phyloP scores from a whole-genome alignment of 208 protist species.

The Leishmania lainsoni region DNA sequence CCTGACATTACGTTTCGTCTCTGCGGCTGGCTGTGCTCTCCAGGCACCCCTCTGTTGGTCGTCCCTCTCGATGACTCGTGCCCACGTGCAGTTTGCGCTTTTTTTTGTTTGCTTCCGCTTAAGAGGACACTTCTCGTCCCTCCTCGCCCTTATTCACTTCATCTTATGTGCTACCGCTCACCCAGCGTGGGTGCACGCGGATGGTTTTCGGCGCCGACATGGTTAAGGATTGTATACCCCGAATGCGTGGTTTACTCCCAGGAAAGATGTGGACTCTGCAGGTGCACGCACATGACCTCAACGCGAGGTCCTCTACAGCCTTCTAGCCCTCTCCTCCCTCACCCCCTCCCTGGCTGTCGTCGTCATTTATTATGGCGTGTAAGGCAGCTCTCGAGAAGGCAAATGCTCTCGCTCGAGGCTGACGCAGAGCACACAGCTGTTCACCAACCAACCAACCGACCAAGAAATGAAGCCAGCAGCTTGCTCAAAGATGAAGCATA shows the following conservation, averaged over 20 bases:
- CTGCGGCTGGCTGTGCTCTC: neutral
- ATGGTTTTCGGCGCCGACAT: neutral
- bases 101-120: neutral
- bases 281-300: neutral
- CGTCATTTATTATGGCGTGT: neutral
- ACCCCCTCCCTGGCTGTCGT: neutral
- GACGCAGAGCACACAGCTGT: neutral
- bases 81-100: neutral
- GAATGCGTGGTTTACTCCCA: neutral
- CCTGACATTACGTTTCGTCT: neutral
- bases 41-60: neutral
- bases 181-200: neutral
- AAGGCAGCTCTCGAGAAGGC: neutral
- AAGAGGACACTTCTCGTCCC: neutral
- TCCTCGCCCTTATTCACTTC: neutral
- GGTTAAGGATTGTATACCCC: neutral
- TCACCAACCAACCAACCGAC: neutral
- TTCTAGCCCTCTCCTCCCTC: neutral
- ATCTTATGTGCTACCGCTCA: neutral
- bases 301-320: neutral
- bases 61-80: neutral
- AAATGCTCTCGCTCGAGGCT: neutral
- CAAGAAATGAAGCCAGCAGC: neutral
- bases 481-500: too few species aligned
- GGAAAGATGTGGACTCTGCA: neutral